Evolutionary conservation across 148 eudicot species (phyloP).

Genomic region (Chenopodium album): DNA sequence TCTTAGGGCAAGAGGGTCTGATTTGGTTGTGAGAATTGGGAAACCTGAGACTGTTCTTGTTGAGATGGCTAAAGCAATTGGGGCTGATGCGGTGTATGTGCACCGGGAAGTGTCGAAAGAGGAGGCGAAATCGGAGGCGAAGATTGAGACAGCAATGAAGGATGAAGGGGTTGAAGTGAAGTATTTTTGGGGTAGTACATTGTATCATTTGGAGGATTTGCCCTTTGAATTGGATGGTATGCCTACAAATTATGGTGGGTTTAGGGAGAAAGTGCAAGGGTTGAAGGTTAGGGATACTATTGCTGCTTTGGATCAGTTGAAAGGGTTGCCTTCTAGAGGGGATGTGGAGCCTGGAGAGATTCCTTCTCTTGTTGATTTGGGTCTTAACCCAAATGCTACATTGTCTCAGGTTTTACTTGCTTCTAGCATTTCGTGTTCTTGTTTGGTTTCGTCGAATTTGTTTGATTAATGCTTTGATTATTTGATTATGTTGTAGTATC

Average conservation of each 20-base stretch:
- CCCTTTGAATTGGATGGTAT: constrained; percentile 75
- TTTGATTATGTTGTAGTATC: neutral
- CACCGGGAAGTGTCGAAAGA: constrained; percentile 80
- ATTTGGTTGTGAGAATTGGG: constrained; percentile 82
- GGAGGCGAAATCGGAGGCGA: constrained; percentile 76
- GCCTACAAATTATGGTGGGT: constrained; percentile 93
- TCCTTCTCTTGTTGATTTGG: constrained; percentile 82
- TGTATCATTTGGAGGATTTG: constrained; percentile 94
- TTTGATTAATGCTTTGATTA: neutral
- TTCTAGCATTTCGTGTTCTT: neutral
- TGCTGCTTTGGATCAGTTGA: constrained; percentile 71
- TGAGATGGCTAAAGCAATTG: constrained; percentile 73
- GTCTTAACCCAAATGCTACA: constrained; percentile 68
- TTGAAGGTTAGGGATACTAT: constrained; percentile 79
- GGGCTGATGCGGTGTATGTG: constrained; percentile 76
- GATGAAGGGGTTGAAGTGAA: constrained; percentile 88
- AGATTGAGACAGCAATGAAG: constrained; percentile 64
- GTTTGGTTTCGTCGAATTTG: neutral
- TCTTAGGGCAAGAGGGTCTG: constrained; percentile 74
- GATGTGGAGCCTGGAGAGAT: constrained; percentile 86
- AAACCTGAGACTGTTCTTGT: constrained; percentile 69
- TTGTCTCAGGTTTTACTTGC: constrained; percentile 58
- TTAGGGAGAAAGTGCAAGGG: constrained; percentile 80
- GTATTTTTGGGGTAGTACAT: constrained; percentile 98
- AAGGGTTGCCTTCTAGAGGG: constrained; percentile 74